Conservation (phyloP, 108 stramenopile species). For the Cyclotella atomus region DNA sequence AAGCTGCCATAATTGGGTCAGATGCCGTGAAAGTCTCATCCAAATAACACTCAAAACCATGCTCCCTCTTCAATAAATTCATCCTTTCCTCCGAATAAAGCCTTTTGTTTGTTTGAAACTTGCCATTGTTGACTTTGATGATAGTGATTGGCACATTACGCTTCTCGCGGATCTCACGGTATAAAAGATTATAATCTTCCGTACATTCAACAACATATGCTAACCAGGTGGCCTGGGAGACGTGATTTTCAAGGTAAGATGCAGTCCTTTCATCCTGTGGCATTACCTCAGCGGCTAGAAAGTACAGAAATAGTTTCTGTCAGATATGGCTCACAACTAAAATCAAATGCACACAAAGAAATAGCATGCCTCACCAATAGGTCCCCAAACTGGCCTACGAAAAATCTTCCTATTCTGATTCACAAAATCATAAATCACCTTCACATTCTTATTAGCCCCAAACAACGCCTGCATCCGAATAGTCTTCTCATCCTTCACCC, state of each 20-base stretch:
- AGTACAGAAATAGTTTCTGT: no score
- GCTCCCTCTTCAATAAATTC: slow-evolving; percentile 59
- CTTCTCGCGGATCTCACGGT: slow-evolving; percentile 63
- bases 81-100: slow-evolving; percentile 70
- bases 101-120: slow-evolving; percentile 24
- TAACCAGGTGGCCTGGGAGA: slow-evolving; percentile 57
- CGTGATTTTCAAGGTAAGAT: slow-evolving; percentile 76
- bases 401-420: slow-evolving; percentile 69
- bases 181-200: slow-evolving; percentile 82
- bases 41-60: slow-evolving; percentile 81
- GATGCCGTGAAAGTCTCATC: slow-evolving; percentile 80
- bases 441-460: slow-evolving; percentile 39
- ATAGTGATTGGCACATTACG: slow-evolving; percentile 68
- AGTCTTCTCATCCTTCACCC: slow-evolving; percentile 68
- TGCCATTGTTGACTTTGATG: slow-evolving; percentile 37
- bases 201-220: slow-evolving; percentile 76
- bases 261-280: slow-evolving; percentile 58
- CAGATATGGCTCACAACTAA: no score
- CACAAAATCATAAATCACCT: slow-evolving; percentile 60
- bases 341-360: background rate
- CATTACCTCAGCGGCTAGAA: slow-evolving; percentile 62
- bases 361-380: slow-evolving; percentile 46
- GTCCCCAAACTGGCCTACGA: slow-evolving; percentile 78
- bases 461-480: slow-evolving; percentile 53
- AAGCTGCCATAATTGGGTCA: slow-evolving; percentile 69